phyloP scores from a whole-genome alignment of 2,329 filamentous ascomycete species.

The Penicillium thymicola region DNA sequence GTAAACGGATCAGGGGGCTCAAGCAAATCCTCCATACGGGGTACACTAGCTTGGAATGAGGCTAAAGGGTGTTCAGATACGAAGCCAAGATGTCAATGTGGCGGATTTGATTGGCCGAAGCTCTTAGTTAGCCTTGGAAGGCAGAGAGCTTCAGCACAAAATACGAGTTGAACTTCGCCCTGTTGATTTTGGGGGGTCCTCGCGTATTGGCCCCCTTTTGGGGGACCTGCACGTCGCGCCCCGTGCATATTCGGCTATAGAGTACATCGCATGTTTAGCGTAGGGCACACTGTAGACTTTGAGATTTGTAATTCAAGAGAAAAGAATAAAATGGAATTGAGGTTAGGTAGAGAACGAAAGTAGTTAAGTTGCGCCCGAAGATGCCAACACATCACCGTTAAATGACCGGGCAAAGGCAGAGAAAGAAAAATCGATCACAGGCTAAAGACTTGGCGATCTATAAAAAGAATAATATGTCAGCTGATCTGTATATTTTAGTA shows the following conservation, averaged over 20 bases:
- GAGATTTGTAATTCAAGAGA: background rate
- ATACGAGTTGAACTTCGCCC: background rate
- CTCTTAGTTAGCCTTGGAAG: background rate
- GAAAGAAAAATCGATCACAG: background rate
- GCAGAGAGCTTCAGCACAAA: background rate
- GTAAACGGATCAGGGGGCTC: background rate
- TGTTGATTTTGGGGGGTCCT: background rate
- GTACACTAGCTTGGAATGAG: background rate
- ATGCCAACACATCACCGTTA: slow-evolving; percentile 7
- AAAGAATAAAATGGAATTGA: background rate
- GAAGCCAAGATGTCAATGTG: background rate
- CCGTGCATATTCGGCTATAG: background rate
- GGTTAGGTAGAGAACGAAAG: background rate
- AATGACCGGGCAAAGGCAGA: background rate
- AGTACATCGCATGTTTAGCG: background rate
- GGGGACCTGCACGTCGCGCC: background rate
- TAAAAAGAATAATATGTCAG: background rate
- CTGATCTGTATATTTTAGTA: background rate
- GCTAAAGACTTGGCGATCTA: background rate
- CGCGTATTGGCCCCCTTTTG: background rate
- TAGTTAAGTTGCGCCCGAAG: slow-evolving; percentile 1
- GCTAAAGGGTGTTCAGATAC: background rate
- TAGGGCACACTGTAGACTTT: background rate
- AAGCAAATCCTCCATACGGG: background rate
- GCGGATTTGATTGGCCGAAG: background rate